These are phyloP conservation scores for Gonium pectorale DNA, from an alignment of 139 green algal species.

Conservation along the genomic window DNA sequence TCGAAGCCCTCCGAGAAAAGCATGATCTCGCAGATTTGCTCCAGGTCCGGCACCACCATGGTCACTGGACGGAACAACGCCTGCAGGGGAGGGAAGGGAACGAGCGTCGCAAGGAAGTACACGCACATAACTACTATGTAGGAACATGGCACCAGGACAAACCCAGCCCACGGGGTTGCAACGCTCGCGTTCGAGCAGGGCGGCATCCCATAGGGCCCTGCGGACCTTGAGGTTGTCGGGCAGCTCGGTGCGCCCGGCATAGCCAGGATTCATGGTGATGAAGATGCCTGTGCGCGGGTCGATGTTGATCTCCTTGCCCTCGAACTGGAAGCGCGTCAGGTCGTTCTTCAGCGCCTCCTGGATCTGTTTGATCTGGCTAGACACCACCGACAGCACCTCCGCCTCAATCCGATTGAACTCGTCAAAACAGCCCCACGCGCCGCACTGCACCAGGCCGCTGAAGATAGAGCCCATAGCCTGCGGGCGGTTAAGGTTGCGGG, in stretches of 20 bases:
- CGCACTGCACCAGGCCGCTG: constrained; percentile 85
- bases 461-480: constrained; percentile 88
- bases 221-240: constrained; percentile 65
- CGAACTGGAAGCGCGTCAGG: constrained; percentile 86
- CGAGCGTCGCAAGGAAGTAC: too few species aligned
- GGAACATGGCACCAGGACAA: too few species aligned
- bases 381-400: constrained; percentile 83
- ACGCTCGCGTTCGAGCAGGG: too few species aligned
- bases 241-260: constrained; percentile 86
- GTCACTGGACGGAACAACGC: constrained; percentile 86
- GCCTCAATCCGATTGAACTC: constrained; percentile 93
- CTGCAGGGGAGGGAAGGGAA: constrained; percentile 69
- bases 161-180: too few species aligned
- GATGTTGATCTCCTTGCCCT: constrained; percentile 85
- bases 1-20: constrained; percentile 90
- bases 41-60: constrained; percentile 86
- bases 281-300: constrained; percentile 84
- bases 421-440: constrained; percentile 92
- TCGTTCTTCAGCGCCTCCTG: constrained; percentile 91
- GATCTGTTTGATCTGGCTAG: constrained; percentile 68
- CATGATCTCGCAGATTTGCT: constrained; percentile 92
- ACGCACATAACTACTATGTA: too few species aligned
- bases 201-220: too few species aligned
- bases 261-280: constrained; percentile 93
- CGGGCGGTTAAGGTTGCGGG: too few species aligned